phyloP scores from a whole-genome alignment of 2,329 filamentous ascomycete species.

The Cadophora luteo-olivacea region DNA sequence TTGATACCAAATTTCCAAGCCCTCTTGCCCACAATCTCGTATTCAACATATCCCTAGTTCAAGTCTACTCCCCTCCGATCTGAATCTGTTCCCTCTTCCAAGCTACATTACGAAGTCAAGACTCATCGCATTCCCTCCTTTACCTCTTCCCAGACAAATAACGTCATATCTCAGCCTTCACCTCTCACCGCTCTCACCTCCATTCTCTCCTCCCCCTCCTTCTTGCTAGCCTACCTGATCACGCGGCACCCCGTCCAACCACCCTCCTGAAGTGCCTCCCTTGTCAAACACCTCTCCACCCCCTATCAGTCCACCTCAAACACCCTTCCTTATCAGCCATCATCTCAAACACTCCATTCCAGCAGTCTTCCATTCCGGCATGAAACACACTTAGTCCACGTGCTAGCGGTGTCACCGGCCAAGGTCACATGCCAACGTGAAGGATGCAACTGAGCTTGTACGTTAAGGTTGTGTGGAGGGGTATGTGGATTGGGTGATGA shows the following conservation, averaged over 20 bases:
- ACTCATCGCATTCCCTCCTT: background rate
- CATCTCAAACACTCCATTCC: background rate
- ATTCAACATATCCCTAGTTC: too few species aligned
- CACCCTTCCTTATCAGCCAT: background rate
- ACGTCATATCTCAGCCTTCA: background rate
- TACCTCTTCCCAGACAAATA: background rate
- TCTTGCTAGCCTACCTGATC: too few species aligned
- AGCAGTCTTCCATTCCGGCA: background rate
- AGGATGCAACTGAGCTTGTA: background rate
- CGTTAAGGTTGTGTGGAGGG: background rate
- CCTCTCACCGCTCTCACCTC: background rate
- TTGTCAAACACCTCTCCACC: background rate
- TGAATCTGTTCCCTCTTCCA: too few species aligned
- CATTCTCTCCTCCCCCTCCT: background rate
- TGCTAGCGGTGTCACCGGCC: background rate
- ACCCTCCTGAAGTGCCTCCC: background rate
- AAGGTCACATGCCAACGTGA: slow-evolving; percentile 3
- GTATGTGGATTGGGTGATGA: background rate
- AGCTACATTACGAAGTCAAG: too few species aligned
- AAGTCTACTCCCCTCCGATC: too few species aligned
- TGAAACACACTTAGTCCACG: background rate
- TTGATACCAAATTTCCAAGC: too few species aligned
- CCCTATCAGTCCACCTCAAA: background rate
- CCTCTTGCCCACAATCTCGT: too few species aligned
- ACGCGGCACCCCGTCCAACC: background rate